These are phyloP conservation scores for Pholiota molesta DNA, from an alignment of 768 basidiomycete species.

Conservation along the genomic window DNA sequence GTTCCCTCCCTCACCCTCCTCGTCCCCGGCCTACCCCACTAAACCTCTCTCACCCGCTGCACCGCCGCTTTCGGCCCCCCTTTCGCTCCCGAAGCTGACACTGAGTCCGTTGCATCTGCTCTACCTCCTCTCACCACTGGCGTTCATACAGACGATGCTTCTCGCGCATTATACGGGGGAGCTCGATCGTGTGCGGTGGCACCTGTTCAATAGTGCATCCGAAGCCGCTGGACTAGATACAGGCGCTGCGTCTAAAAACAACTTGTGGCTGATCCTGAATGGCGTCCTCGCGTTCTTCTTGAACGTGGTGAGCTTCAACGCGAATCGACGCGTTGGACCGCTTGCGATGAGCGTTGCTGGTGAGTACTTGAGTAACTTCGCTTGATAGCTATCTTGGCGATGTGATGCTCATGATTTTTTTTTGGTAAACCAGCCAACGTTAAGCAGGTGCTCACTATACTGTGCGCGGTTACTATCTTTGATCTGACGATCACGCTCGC, in stretches of 20 bases:
- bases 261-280: slow-evolving; percentile 68
- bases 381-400: not conserved
- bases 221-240: slow-evolving; percentile 21
- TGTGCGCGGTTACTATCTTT: slow-evolving; percentile 84
- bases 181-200: slow-evolving; percentile 54
- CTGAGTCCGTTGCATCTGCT: slow-evolving; percentile 79
- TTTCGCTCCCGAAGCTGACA: slow-evolving; percentile 32
- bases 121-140: slow-evolving; percentile 88
- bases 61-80: slow-evolving; percentile 6
- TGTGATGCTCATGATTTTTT: not conserved
- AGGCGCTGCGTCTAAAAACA: slow-evolving; percentile 30
- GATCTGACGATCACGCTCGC: slow-evolving; percentile 75
- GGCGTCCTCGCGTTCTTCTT: slow-evolving; percentile 89
- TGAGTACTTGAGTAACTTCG: slow-evolving; percentile 39
- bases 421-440: slow-evolving; percentile 63
- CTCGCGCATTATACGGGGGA: slow-evolving; percentile 85
- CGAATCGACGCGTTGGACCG: slow-evolving; percentile 91
- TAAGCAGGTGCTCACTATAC: slow-evolving; percentile 91
- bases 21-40: slow-evolving; percentile 11
- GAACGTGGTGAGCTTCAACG: slow-evolving; percentile 93
- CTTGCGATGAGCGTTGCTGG: slow-evolving; percentile 91
- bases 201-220: slow-evolving; percentile 23
- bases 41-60: slow-evolving; percentile 9
- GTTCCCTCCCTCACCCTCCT: slow-evolving; percentile 16
- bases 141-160: slow-evolving; percentile 83